Conservation (phyloP, 148 eudicot species). For the Tetragonia tetragonoides region DNA sequence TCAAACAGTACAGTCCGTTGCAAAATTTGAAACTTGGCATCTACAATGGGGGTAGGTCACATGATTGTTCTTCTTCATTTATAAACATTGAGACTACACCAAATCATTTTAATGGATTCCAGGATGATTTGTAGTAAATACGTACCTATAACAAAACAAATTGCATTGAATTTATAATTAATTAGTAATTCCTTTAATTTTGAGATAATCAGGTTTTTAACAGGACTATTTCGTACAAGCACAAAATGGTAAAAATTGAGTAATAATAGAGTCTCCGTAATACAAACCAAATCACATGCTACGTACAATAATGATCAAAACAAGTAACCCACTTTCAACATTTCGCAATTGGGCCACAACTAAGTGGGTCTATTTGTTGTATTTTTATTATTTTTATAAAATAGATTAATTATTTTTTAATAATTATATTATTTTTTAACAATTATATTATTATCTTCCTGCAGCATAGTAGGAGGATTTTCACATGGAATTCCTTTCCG, state of each 20-base stretch:
- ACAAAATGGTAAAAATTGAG: conserved; percentile 7
- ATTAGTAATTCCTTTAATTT: conserved; percentile 1
- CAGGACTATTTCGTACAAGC: conserved; percentile 31
- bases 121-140: conserved; percentile 7
- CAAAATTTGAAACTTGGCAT: too few species aligned
- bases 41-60: too few species aligned
- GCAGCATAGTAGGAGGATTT: conserved; percentile 23
- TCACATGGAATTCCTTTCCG: conserved; percentile 31
- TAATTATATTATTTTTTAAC: not conserved
- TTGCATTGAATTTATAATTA: not conserved
- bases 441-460: not conserved
- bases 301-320: conserved; percentile 24
- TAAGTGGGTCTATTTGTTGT: conserved; percentile 12
- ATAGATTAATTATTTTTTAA: not conserved
- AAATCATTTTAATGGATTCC: conserved; percentile 1
- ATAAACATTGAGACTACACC: not conserved
- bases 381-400: conserved; percentile 2
- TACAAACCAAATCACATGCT: conserved; percentile 36
- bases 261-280: conserved; percentile 20
- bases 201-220: conserved; percentile 8
- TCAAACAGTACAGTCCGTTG: too few species aligned
- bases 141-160: not conserved
- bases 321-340: conserved; percentile 14
- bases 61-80: conserved; percentile 2
- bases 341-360: conserved; percentile 14